Evolutionary conservation across 164 flowering plant species (phyloP).

Genomic region (Chloranthus sessilifolius): DNA sequence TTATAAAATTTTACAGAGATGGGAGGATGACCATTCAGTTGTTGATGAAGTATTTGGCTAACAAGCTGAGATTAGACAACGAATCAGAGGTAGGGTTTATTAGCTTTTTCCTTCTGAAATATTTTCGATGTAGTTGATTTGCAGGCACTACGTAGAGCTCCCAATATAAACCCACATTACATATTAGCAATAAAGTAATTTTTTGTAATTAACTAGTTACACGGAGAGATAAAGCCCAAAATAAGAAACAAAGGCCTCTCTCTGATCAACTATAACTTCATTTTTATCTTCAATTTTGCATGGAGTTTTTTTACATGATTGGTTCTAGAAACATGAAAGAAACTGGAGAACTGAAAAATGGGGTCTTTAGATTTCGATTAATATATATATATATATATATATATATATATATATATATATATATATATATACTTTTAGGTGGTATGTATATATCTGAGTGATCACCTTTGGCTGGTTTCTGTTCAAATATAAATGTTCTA

Average conservation of each 20-base stretch:
- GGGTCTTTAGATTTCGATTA: constrained; percentile 6
- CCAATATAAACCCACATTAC: constrained; percentile 3
- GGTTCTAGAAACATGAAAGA: constrained; percentile 36
- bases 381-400: too few species aligned
- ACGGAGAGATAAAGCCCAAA: constrained; percentile 10
- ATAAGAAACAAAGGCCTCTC: constrained; percentile 5
- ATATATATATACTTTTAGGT: constrained; percentile 62
- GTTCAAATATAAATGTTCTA: not conserved
- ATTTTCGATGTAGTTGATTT: constrained; percentile 9
- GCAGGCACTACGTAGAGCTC: constrained; percentile 2
- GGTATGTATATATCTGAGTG: constrained; percentile 27
- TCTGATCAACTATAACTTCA: not conserved
- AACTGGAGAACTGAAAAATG: constrained; percentile 51
- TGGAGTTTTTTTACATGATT: constrained; percentile 12
- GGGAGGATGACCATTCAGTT: constrained; percentile 83
- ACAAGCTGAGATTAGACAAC: constrained; percentile 75
- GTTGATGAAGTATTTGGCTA: constrained; percentile 82
- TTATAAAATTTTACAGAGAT: constrained; percentile 42
- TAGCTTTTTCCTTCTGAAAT: not conserved
- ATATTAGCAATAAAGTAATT: too few species aligned
- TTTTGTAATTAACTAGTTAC: constrained; percentile 5
- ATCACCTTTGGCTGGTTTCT: too few species aligned
- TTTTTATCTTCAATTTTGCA: not conserved
- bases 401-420: too few species aligned
- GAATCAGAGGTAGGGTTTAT: constrained; percentile 93